Evolutionary conservation across 139 green algal species (phyloP), one percentile per base, ranked within the genome.

Genomic region (Trebouxia sp.): DNA sequence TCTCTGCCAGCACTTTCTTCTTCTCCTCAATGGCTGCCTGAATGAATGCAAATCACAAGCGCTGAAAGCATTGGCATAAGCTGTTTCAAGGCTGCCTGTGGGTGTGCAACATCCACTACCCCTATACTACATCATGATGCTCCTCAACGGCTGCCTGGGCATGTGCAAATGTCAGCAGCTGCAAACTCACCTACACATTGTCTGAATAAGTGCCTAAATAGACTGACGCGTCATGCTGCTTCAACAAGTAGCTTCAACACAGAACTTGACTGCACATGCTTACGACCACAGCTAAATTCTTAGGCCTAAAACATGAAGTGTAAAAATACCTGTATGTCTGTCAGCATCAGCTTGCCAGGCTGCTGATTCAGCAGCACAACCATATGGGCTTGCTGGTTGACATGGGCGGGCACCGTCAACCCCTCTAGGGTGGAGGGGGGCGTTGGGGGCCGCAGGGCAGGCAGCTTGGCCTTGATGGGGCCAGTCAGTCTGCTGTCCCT

Each of bases 331-430:
- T 92, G 91, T 70, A 91, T 85, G 5, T 83, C 74, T 47, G 78
- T 58, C 15, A 83, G 80, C 32, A 91, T 83, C n/a, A 87, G 74
- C 79, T 75, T 82, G 67, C 83, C 86, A 43, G 78, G 83, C 65
- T 85, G 77, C 87, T 94, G 90, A 39, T 88, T 89, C 20, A 94
- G 81, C 67, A 94, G 83, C 65, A 87, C 88, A 1, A 62, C 83
- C 43, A 94, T 76, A 55, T 90, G 87, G 32, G 85, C 85, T n/a
- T 83, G 78, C 5, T 24, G 41, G 12, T 77, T 53, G 11, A 41
- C 39, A 17, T 77, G 69, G 22, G 69, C 69, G 39, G 69, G 69
- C 69, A 77, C 69, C 42, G 39, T 11, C 24, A 77, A 35, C 22
- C 43, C 69, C 41, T 53, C 69, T 41, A 77, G 24, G 0, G n/a